phyloP scores from a whole-genome alignment of 2,329 filamentous ascomycete genomes.

The Penicillium brevicompactum region DNA sequence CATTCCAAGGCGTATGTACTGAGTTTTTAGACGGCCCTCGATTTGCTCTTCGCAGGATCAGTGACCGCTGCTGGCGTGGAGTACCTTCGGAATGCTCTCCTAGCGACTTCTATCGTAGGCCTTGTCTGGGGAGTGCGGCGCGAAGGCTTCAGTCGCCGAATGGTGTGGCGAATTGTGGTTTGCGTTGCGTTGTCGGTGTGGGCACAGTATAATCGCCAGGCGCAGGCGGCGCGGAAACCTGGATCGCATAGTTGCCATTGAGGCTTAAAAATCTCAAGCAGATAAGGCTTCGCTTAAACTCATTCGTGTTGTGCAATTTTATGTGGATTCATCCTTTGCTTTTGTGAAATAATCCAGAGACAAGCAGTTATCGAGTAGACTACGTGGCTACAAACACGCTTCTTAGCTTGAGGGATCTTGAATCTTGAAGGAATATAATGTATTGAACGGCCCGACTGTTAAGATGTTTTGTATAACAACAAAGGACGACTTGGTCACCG shows the following conservation, averaged over 20 bases:
- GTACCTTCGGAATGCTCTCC: conserved; percentile 12
- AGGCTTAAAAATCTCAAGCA: no score
- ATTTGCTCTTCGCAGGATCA: conserved; percentile 20
- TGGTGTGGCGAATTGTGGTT: conserved; percentile 14
- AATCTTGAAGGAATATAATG: no score
- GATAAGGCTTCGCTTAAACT: no score
- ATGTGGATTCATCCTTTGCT: no score
- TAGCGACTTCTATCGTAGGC: conserved; percentile 16
- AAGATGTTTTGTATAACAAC: no score
- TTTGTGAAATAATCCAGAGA: no score
- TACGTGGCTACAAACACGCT: no score
- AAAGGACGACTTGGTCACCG: no score
- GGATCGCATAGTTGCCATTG: conserved; percentile 19
- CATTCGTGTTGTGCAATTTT: no score
- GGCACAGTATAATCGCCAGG: conserved; percentile 11
- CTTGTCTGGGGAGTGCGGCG: conserved; percentile 13
- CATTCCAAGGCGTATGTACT: neutral
- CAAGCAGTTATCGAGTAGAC: no score
- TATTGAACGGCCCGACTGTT: no score
- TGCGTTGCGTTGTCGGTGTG: conserved; percentile 16
- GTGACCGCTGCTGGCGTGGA: conserved; percentile 16
- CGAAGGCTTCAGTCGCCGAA: conserved; percentile 16
- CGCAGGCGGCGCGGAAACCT: neutral
- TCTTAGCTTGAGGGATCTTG: no score
- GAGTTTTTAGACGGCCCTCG: conserved; percentile 13